These are phyloP conservation scores for Suillus brevipes DNA, from an alignment of 768 basidiomycete genomes.

Conservation along the genomic window DNA sequence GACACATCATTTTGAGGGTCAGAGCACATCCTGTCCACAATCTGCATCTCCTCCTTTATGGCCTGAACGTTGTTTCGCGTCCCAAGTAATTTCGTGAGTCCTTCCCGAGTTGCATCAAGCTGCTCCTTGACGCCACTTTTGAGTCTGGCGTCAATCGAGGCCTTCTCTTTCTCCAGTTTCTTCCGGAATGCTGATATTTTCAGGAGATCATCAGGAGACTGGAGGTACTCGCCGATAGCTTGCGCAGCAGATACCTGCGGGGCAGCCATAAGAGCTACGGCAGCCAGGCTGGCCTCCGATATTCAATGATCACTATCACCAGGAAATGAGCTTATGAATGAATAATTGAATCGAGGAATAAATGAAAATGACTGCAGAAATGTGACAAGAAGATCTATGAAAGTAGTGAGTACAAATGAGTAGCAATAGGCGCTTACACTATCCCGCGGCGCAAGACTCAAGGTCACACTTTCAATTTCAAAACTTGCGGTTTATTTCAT, in stretches of 20 bases:
- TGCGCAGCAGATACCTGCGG: slow-evolving; percentile 75
- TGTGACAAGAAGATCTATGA: background rate
- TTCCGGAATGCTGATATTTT: slow-evolving; percentile 89
- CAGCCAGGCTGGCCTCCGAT: background rate
- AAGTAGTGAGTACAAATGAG: background rate
- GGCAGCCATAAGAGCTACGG: slow-evolving; percentile 28
- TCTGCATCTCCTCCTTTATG: slow-evolving; percentile 84
- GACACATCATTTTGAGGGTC: slow-evolving; percentile 76
- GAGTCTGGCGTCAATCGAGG: slow-evolving; percentile 87
- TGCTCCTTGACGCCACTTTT: slow-evolving; percentile 93
- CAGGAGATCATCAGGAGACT: slow-evolving; percentile 89
- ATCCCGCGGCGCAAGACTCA: no score
- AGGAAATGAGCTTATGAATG: background rate
- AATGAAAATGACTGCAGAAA: background rate
- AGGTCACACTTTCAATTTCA: background rate
- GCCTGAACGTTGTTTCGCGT: slow-evolving; percentile 77
- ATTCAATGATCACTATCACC: background rate
- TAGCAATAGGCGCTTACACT: background rate
- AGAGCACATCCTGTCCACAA: slow-evolving; percentile 71
- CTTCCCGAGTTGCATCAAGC: slow-evolving; percentile 85
- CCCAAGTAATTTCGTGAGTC: slow-evolving; percentile 75
- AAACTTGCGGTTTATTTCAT: slow-evolving; percentile 9
- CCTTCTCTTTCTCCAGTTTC: slow-evolving; percentile 95
- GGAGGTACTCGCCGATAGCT: slow-evolving; percentile 85
- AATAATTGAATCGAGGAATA: background rate